These are phyloP conservation scores for Dactylonectria estremocensis DNA, from an alignment of 2,329 filamentous ascomycete species.

Conservation along the genomic window DNA sequence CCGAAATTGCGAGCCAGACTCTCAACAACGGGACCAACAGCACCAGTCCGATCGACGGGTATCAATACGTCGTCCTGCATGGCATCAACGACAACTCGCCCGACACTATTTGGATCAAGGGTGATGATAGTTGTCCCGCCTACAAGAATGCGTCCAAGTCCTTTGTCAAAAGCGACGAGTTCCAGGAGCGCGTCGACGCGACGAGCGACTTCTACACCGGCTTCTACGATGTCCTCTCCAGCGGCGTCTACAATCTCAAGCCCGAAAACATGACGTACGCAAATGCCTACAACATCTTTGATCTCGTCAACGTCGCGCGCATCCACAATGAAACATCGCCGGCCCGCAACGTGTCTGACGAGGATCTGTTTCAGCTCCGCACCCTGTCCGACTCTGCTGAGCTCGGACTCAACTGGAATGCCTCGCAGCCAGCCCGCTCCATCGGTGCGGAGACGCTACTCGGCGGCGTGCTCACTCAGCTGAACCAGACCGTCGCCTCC, in stretches of 20 bases:
- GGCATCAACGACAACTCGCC: conserved; percentile 51
- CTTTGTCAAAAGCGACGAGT: conserved; percentile 49
- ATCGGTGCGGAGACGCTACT: conserved; percentile 53
- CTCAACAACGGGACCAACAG: conserved; percentile 52
- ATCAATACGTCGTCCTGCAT: conserved; percentile 54
- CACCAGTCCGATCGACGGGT: conserved; percentile 50
- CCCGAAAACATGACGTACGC: conserved; percentile 52
- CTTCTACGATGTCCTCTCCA: conserved; percentile 49
- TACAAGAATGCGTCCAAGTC: conserved; percentile 46
- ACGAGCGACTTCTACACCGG: conserved; percentile 51
- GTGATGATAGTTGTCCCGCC: conserved; percentile 53
- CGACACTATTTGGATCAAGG: conserved; percentile 57
- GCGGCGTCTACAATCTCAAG: conserved; percentile 51
- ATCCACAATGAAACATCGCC: conserved; percentile 52
- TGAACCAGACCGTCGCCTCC: conserved; percentile 51
- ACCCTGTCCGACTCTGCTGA: conserved; percentile 53
- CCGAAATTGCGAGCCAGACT: conserved; percentile 46
- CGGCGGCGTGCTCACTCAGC: conserved; percentile 49
- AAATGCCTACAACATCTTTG: conserved; percentile 56
- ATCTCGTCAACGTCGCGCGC: conserved; percentile 54
- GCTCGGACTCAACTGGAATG: conserved; percentile 52
- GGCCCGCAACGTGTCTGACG: conserved; percentile 51
- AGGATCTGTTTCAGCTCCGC: conserved; percentile 52
- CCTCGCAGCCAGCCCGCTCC: conserved; percentile 47
- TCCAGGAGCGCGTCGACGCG: conserved; percentile 43